phyloP scores from a whole-genome alignment of 2,329 filamentous ascomycete species.

The Acrocalymma vagum region DNA sequence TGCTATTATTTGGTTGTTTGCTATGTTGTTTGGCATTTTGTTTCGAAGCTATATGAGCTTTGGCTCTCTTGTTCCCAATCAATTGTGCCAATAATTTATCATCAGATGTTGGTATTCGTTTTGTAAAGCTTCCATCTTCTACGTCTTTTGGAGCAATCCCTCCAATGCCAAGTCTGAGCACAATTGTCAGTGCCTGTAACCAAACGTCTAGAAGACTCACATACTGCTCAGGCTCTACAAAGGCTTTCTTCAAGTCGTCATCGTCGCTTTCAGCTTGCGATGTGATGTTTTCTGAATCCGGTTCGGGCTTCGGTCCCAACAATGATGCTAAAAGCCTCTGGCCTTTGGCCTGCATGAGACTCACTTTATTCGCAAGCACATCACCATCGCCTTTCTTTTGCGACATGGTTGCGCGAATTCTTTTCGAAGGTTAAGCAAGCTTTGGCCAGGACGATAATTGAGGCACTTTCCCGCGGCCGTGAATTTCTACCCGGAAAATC shows the following conservation, averaged over 20 bases:
- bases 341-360: slow-evolving; percentile 61
- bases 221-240: slow-evolving; percentile 63
- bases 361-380: slow-evolving; percentile 63
- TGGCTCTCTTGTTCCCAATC: slow-evolving; percentile 53
- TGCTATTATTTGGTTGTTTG: slow-evolving; percentile 25
- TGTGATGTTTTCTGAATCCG: slow-evolving; percentile 48
- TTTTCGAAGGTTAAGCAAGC: slow-evolving; percentile 12
- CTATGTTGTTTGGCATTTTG: slow-evolving; percentile 33
- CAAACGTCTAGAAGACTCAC: slow-evolving; percentile 24
- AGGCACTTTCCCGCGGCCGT: slow-evolving; percentile 31
- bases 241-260: slow-evolving; percentile 65
- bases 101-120: slow-evolving; percentile 48
- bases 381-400: slow-evolving; percentile 56
- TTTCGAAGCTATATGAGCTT: slow-evolving; percentile 37
- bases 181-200: neutral
- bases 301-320: slow-evolving; percentile 59
- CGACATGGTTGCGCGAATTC: slow-evolving; percentile 35
- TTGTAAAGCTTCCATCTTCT: slow-evolving; percentile 47
- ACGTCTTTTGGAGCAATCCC: slow-evolving; percentile 45
- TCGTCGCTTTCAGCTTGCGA: slow-evolving; percentile 55
- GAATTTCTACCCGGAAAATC: slow-evolving; percentile 41
- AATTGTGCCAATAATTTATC: slow-evolving; percentile 53
- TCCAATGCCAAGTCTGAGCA: slow-evolving; percentile 49
- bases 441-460: slow-evolving; percentile 15
- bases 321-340: slow-evolving; percentile 65